Base-by-base conservation (phyloP, 345 rosid genomes). In the Pseudoturritis turrita region DNA sequence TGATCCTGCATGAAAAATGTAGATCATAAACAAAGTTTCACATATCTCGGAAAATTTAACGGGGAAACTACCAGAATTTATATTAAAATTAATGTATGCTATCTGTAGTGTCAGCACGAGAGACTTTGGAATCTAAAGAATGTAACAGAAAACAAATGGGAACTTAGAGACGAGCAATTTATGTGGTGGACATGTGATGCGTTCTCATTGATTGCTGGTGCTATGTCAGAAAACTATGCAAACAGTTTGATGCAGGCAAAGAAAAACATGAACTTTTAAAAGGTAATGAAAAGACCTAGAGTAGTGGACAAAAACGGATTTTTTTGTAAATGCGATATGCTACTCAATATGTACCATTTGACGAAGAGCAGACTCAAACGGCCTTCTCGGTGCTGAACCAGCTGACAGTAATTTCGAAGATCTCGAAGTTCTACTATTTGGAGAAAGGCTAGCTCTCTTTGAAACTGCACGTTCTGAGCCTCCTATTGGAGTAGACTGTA, bases 311-410 rank as follows among this genome's bases (percentile, higher is more conserved):
- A 29, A 26, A 26, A 13, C 5, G 21, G 2, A 39, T 4, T 0
- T 28, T n/a, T 28, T 28, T 28, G 7, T 28, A 28, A 28, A 60
- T 41, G 50, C 18, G 15, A 21, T 45, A 17, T 43, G 49, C 45
- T 41, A 26, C 62, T 67, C 51, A 43, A 52, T 45, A 77, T 58
- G 75, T 91, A 94, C 97, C 99, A 80, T 80, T 85, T 86, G 99
- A 62, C 87, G 96, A 72, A 85, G 79, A 66, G 84, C 88, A 56
- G 90, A 78, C 73, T 91, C 96, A 51, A 83, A 83, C 47, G 88
- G 84, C 72, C 85, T 88, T 80, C 90, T 95, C 11, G 99, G 96
- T 76, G 96, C 96, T 63, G 94, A 87, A 80, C 85, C 81, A 33
- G 97, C 84, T 17, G 96, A 86, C 35, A 70, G 41, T 60, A 82